Evolutionary conservation across 352 stramenopile genomes (phyloP).

Genomic region (Pythium aristosporum): DNA sequence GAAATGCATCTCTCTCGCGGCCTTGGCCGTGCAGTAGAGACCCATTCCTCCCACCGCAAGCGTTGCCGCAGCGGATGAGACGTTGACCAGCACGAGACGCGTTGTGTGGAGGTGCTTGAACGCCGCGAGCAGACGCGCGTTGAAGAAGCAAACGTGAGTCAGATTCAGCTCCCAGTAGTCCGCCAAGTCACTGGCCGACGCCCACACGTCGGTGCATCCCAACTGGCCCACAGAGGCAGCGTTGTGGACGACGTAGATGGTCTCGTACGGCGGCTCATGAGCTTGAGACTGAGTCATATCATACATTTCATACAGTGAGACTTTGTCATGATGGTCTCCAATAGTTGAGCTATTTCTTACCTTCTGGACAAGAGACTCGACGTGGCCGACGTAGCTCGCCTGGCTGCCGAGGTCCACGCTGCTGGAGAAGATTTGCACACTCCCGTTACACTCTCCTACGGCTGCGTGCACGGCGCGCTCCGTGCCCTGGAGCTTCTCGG

Average conservation of each 20-base stretch:
- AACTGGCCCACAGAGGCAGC: constrained; percentile 7
- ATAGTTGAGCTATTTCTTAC: no score
- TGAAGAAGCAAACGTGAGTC: constrained; percentile 16
- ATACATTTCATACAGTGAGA: no score
- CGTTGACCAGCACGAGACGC: constrained; percentile 12
- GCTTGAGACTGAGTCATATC: no score
- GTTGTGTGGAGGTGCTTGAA: not conserved
- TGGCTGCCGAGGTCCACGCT: constrained; percentile 9
- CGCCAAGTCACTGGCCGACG: constrained; percentile 4
- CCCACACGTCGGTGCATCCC: constrained; percentile 17
- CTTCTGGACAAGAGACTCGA: constrained; percentile 3
- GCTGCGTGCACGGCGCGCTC: no score
- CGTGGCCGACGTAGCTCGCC: constrained; percentile 8
- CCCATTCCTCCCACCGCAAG: constrained; percentile 17
- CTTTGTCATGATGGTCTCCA: no score
- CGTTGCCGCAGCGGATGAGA: constrained; percentile 10
- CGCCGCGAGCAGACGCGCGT: constrained; percentile 13
- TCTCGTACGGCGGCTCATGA: constrained; percentile 19
- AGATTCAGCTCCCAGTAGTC: constrained; percentile 17
- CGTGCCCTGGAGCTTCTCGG: constrained; percentile 11
- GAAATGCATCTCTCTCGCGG: constrained; percentile 86
- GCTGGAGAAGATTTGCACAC: not conserved
- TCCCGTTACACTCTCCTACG: no score
- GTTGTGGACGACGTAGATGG: constrained; percentile 14
- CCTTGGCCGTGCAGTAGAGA: constrained; percentile 83